A percentile compares a stretch with the other conserved stretches of the same genome.
phyloP scores from a whole-genome alignment of 768 basidiomycete species.

The Butyriboletus loyo region DNA sequence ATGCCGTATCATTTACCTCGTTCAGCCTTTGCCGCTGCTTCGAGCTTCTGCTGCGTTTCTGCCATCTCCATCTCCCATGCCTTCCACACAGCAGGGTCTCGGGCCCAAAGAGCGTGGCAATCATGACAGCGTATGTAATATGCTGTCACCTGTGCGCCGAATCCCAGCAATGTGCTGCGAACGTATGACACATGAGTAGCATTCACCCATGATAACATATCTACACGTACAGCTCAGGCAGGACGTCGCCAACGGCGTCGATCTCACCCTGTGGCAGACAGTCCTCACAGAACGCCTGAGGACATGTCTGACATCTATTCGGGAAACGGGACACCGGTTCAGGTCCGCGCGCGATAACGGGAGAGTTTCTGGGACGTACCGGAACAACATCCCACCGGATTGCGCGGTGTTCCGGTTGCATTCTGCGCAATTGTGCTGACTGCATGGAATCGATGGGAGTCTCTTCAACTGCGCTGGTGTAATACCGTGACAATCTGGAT shows the following conservation, averaged over 20 bases:
- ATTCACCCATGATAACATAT: neutral
- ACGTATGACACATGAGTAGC: slow-evolving; percentile 8
- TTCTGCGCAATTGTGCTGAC: slow-evolving; percentile 48
- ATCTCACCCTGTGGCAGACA: slow-evolving; percentile 51
- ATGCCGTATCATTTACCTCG: neutral
- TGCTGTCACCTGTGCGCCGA: slow-evolving; percentile 33
- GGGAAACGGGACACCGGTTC: neutral
- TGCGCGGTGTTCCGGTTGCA: slow-evolving; percentile 45
- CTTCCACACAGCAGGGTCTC: slow-evolving; percentile 35
- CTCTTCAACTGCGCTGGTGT: slow-evolving; percentile 28
- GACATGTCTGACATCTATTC: slow-evolving; percentile 55
- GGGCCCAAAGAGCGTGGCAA: slow-evolving; percentile 39
- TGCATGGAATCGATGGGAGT: slow-evolving; percentile 35
- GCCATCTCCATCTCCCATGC: slow-evolving; percentile 45
- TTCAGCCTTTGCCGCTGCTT: slow-evolving; percentile 3
- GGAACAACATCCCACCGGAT: slow-evolving; percentile 57
- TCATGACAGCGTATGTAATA: slow-evolving; percentile 53
- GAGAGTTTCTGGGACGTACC: slow-evolving; percentile 32
- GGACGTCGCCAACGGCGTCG: slow-evolving; percentile 48
- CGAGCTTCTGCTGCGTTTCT: slow-evolving; percentile 36
- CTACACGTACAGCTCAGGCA: slow-evolving; percentile 55
- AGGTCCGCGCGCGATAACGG: neutral
- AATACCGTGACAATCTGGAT: slow-evolving; percentile 46
- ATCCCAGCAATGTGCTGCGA: slow-evolving; percentile 41
- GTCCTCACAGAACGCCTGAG: slow-evolving; percentile 59